phyloP scores from a whole-genome alignment of 2,329 filamentous ascomycete species.

The Alternaria gansuensis region DNA sequence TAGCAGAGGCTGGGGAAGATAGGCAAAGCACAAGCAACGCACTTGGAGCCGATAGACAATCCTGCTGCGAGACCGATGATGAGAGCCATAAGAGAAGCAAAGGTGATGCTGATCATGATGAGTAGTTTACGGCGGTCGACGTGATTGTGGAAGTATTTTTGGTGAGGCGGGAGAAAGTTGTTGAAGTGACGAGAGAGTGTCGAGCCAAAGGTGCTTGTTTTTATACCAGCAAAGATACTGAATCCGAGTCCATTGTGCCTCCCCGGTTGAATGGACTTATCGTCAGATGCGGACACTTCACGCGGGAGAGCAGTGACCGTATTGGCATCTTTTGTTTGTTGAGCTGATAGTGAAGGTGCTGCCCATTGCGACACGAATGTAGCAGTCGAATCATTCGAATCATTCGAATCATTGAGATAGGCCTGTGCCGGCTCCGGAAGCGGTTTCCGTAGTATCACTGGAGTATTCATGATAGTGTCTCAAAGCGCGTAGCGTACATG shows the following conservation, averaged over 20 bases:
- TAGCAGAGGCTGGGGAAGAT: conserved; percentile 10
- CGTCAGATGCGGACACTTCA: neutral
- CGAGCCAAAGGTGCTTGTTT: conserved; percentile 28
- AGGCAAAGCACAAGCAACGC: neutral
- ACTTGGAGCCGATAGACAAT: conserved; percentile 39
- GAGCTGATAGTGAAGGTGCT: conserved; percentile 1
- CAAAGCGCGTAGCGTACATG: conserved; percentile 23
- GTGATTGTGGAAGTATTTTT: conserved; percentile 52
- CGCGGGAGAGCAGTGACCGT: conserved; percentile 3
- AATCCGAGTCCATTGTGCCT: conserved; percentile 13
- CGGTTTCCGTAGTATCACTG: conserved; percentile 34
- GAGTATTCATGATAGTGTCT: conserved; percentile 30
- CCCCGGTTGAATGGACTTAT: conserved; percentile 9
- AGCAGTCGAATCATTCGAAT: conserved; percentile 14
- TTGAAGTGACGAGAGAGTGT: conserved; percentile 47
- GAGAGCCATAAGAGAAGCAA: conserved; percentile 51
- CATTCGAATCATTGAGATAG: conserved; percentile 27
- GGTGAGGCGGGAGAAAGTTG: conserved; percentile 50
- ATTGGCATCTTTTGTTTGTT: conserved; percentile 12
- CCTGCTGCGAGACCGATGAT: conserved; percentile 57
- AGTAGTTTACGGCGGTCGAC: conserved; percentile 51
- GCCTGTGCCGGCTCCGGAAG: conserved; percentile 33
- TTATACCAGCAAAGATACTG: conserved; percentile 21
- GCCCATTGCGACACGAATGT: neutral
- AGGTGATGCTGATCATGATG: conserved; percentile 42